Evolutionary conservation across 2,329 filamentous ascomycete genomes (phyloP).

Genomic region (Fusarium cicatricum): DNA sequence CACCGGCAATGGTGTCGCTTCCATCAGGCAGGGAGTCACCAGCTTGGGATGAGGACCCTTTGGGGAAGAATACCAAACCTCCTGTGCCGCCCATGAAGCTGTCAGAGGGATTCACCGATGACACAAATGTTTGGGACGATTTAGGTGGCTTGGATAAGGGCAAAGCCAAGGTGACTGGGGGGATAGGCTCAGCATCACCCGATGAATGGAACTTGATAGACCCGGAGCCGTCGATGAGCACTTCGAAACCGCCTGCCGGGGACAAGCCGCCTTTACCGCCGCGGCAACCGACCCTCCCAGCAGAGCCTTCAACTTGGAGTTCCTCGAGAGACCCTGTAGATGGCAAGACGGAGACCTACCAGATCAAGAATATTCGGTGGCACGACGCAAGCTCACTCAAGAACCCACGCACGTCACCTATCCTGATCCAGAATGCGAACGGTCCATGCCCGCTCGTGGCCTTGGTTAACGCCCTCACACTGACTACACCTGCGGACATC

Average conservation of each 20-base stretch:
- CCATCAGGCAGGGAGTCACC: slow-evolving; percentile 50
- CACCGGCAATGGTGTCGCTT: slow-evolving; percentile 48
- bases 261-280: slow-evolving; percentile 51
- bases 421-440: slow-evolving; percentile 92
- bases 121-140: slow-evolving; percentile 62
- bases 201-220: slow-evolving; percentile 65
- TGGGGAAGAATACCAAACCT: slow-evolving; percentile 39
- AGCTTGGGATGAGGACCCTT: slow-evolving; percentile 52
- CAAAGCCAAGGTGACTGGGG: slow-evolving; percentile 48
- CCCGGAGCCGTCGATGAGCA: slow-evolving; percentile 45
- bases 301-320: slow-evolving; percentile 45
- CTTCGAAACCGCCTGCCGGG: slow-evolving; percentile 12
- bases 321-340: slow-evolving; percentile 54
- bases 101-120: slow-evolving; percentile 49
- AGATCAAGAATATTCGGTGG: slow-evolving; percentile 93
- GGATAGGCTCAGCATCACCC: slow-evolving; percentile 31
- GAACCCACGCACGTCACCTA: slow-evolving; percentile 80
- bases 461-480: slow-evolving; percentile 87
- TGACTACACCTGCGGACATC: slow-evolving; percentile 75
- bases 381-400: slow-evolving; percentile 67
- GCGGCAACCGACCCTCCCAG: slow-evolving; percentile 36
- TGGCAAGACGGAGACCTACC: slow-evolving; percentile 79
- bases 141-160: slow-evolving; percentile 51
- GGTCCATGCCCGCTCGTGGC: slow-evolving; percentile 94
- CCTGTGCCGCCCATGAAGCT: slow-evolving; percentile 36